Evolutionary conservation across 352 stramenopile genomes (phyloP).

Genomic region (Phytophthora pisi): DNA sequence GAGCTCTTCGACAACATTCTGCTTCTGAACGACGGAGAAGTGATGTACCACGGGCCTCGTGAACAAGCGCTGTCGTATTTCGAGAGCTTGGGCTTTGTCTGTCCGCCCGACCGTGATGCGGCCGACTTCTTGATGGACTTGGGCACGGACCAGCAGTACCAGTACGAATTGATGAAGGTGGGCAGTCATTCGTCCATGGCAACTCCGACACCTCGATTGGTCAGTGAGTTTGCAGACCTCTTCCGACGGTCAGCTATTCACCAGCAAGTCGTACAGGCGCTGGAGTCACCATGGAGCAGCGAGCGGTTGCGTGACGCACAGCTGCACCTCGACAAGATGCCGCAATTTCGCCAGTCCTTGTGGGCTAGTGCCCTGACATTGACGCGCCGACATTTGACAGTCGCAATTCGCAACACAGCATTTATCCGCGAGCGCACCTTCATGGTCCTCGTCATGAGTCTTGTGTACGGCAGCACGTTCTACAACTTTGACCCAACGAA

Average conservation of each 20-base stretch:
- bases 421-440: conserved; percentile 30
- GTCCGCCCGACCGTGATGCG: conserved; percentile 30
- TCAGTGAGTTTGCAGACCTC: conserved; percentile 19
- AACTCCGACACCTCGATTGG: conserved; percentile 6
- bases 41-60: conserved; percentile 49
- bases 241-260: conserved; percentile 34
- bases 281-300: conserved; percentile 35
- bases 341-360: conserved; percentile 44
- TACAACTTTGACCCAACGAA: conserved; percentile 34
- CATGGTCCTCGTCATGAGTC: conserved; percentile 32
- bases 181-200: conserved; percentile 3
- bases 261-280: conserved; percentile 56
- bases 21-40: conserved; percentile 53
- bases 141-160: conserved; percentile 30
- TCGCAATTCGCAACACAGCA: conserved; percentile 40
- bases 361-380: conserved; percentile 48
- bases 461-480: conserved; percentile 40
- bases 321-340: conserved; percentile 59
- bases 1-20: conserved; percentile 90
- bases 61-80: conserved; percentile 43
- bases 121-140: conserved; percentile 49
- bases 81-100: conserved; percentile 53
- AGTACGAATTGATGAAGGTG: conserved; percentile 23
- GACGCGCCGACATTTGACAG: conserved; percentile 43
- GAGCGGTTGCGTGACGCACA: conserved; percentile 16